Percentiles rank a stretch among this genome's conserved stretches.
These are phyloP conservation scores for Eurotiales sp. DNA, from an alignment of 2,329 filamentous ascomycete species.

Conservation along the genomic window DNA sequence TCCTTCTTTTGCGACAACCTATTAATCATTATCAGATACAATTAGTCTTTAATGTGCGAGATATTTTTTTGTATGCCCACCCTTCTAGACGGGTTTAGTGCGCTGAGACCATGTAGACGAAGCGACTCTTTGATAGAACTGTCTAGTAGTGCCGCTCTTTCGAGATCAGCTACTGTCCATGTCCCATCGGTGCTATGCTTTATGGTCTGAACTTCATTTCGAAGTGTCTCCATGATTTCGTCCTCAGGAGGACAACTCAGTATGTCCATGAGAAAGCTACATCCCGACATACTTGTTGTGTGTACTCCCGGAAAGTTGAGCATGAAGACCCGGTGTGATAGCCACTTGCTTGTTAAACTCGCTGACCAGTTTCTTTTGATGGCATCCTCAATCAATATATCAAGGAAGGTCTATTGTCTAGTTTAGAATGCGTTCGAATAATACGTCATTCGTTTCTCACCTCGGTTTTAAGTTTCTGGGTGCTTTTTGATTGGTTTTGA, in stretches of 20 bases:
- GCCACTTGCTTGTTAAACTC: too few relatives aligned
- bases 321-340: not conserved
- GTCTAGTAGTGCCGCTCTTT: not conserved
- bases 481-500: too few relatives aligned
- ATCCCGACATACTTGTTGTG: not conserved
- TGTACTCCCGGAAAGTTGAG: not conserved
- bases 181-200: not conserved
- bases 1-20: not conserved
- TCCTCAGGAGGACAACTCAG: not conserved
- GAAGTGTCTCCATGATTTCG: not conserved
- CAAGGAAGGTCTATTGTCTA: too few relatives aligned
- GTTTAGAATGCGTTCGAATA: too few relatives aligned
- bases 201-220: not conserved
- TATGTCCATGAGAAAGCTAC: not conserved
- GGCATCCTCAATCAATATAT: too few relatives aligned
- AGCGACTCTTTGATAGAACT: not conserved
- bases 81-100: not conserved
- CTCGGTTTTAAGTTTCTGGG: too few relatives aligned
- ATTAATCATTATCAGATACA: too few relatives aligned
- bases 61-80: not conserved
- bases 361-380: too few relatives aligned
- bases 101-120: not conserved
- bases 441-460: too few relatives aligned
- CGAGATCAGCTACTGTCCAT: not conserved
- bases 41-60: not conserved